Evolutionary conservation across 2,329 filamentous ascomycete species (phyloP), one percentile per base, ranked within the genome.

Genomic region (Fusarium sp.): DNA sequence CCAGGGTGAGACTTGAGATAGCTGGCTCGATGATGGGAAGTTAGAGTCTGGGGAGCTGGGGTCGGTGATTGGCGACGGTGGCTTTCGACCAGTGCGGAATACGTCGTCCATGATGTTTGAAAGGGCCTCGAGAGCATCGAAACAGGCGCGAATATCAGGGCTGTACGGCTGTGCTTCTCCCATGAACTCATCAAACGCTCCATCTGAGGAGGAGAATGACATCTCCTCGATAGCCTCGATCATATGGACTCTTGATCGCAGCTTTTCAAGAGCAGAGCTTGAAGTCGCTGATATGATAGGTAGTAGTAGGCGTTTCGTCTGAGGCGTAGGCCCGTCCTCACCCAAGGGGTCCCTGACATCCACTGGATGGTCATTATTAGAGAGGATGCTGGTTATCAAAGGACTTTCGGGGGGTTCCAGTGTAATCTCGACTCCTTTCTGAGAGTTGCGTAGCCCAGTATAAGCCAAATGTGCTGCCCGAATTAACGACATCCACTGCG

Each of bases 401-500:
- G 47, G 53, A 3, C 16, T 55, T 1, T 52, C 3, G 2, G 61
- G 13, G 12, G 16, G 47, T 7, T 47, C 47, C 0, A 36, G 36
- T 10, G 48, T 3, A 0, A 23, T 7, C 1, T 11, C 31, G 3
- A 50, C 46, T 0, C 67, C 47, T 3, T 50, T 44, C 0, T 51
- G 39, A 0, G 60, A 48, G 30, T 64, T 44, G 1, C 70, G 55
- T 1, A 71, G 60, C 0, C 68, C 71, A 0, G 64, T 68, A 2
- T 72, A 72, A 2, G 71, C 71, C 23, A 72, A 11, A n/a, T 73
- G 61, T 0, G 71, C 61, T 0, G 71, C 71, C 1, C 71, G 71
- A 3, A 71, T 74, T 0, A 73, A 50, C 2, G 71, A 72, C 41
- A 72, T 72, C 71, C 71, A 73, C 3, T 73, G 71, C 7, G 66